Base-by-base conservation (phyloP, 108 stramenopile genomes). In the Cyclotella baltica region DNA sequence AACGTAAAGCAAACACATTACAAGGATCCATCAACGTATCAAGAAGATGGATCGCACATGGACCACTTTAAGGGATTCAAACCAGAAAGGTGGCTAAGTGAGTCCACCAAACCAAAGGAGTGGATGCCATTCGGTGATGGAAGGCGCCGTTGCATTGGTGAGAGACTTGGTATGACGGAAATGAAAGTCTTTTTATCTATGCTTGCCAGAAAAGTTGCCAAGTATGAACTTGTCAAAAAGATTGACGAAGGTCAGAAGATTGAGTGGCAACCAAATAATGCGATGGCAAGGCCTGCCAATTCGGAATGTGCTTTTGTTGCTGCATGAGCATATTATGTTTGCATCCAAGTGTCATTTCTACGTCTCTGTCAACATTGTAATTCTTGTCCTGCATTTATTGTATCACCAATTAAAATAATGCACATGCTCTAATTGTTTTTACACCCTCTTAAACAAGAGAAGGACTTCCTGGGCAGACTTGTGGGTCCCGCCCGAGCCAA, bases 151-250 rank as follows among this genome's bases (percentile, higher is more conserved):
- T 88, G 88, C 55, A 53, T 84, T 15, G 88, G 88, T 13, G 35
- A 58, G 27, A 52, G 71, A 19, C 65, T 88, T 13, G 85, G 75
- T 27, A 62, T 76, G 73, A 50, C 75, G 0, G 88, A 88, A 63
- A 84, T 88, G 85, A 86, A 85, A 51, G 65, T 85, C 0, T 88
- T 88, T 67, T 70, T 86, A 13, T 68, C 83, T 5, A 74, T 84
- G 16, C 43, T 88, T 65, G 88, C 85, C 23, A 63, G 88, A 50
- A 82, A 83, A 31, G 58, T 85, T 36, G 74, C 59, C 15, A 61
- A 75, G 51, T 75, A 47, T 43, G 74, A 75, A 68, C 38, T 75
- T 18, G 74, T 75, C 0, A 69, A 75, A 34, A 67, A 28, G n/a
- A 50, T 64, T 18, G 66, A 36, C 18, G 20, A 34, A 6, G 52